phyloP scores from a whole-genome alignment of 176 grass and related monocot genomes.

The Alloteropsis semialata region DNA sequence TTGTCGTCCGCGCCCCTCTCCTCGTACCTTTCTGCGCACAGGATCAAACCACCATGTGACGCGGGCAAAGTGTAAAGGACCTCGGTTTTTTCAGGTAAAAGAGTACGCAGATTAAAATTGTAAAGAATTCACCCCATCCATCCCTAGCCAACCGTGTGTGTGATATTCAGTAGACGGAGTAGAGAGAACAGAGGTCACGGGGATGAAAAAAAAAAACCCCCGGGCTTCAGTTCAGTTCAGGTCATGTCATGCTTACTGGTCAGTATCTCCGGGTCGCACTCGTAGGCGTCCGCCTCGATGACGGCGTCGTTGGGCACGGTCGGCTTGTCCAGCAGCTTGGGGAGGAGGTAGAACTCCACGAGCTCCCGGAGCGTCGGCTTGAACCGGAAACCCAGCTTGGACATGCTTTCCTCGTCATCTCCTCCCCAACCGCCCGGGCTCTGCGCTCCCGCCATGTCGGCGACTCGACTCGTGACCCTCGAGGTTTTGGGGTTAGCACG shows the following conservation, averaged over 20 bases:
- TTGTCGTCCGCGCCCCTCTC: not conserved
- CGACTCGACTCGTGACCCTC: not conserved
- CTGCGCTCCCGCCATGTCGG: constrained; percentile 1
- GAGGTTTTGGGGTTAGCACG: not conserved
- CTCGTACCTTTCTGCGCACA: constrained; percentile 12
- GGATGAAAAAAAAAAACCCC: too few relatives aligned
- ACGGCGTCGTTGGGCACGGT: not conserved
- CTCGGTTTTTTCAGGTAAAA: not conserved
- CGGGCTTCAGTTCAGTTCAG: too few relatives aligned
- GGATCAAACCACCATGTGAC: not conserved
- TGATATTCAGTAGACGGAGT: not conserved
- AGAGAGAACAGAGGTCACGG: too few relatives aligned
- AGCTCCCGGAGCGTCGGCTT: constrained; percentile 12
- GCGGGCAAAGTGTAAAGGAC: not conserved
- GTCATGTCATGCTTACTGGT: not conserved
- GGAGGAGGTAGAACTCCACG: constrained; percentile 31
- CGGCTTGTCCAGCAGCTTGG: constrained; percentile 17
- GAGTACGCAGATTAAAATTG: too few relatives aligned
- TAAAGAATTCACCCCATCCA: not conserved
- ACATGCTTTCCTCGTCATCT: not conserved
- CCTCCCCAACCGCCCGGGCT: not conserved
- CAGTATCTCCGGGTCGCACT: constrained; percentile 17
- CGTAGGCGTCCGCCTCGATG: constrained; percentile 31
- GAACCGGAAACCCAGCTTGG: constrained; percentile 12
- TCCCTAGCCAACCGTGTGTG: not conserved